Evolutionary conservation across 805 yeast genomes (phyloP).

Genomic region (Wickerhamomyces pijperi): DNA sequence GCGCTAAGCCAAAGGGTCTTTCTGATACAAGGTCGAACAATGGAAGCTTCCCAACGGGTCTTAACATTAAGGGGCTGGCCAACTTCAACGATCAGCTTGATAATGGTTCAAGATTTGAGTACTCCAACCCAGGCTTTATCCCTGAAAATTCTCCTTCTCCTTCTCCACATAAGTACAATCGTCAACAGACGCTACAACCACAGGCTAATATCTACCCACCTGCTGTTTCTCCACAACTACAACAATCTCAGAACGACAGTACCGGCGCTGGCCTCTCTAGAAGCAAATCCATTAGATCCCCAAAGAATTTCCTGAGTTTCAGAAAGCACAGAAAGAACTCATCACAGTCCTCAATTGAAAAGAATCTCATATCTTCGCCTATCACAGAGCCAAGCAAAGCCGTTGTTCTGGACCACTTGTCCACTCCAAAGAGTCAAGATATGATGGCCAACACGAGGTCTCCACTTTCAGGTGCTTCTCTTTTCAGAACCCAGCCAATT

Average conservation of each 20-base stretch:
- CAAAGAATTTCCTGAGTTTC: slow-evolving; percentile 16
- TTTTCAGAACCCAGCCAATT: slow-evolving; percentile 19
- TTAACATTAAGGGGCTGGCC: slow-evolving; percentile 13
- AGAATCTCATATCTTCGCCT: slow-evolving; percentile 13
- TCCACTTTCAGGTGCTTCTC: slow-evolving; percentile 15
- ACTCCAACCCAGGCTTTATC: slow-evolving; percentile 5
- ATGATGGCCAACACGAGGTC: slow-evolving; percentile 1
- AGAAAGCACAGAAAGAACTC: slow-evolving; percentile 17
- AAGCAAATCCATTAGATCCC: slow-evolving; percentile 16
- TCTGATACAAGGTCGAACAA: slow-evolving; percentile 10
- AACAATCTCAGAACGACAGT: neutral
- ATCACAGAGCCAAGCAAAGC: neutral
- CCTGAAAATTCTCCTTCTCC: slow-evolving; percentile 4
- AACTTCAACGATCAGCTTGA: slow-evolving; percentile 10
- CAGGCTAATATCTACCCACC: neutral
- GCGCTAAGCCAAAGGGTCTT: slow-evolving; percentile 9
- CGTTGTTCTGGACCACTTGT: slow-evolving; percentile 1
- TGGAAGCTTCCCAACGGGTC: slow-evolving; percentile 12
- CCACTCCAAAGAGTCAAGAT: slow-evolving; percentile 8
- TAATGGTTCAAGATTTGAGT: slow-evolving; percentile 1
- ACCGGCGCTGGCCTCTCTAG: slow-evolving; percentile 3
- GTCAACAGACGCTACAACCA: neutral
- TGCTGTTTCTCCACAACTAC: slow-evolving; percentile 2
- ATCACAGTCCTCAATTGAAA: slow-evolving; percentile 15
- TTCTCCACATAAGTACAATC: slow-evolving; percentile 6